phyloP scores from a whole-genome alignment of 129 eudicot species.

The Artemisia annua region DNA sequence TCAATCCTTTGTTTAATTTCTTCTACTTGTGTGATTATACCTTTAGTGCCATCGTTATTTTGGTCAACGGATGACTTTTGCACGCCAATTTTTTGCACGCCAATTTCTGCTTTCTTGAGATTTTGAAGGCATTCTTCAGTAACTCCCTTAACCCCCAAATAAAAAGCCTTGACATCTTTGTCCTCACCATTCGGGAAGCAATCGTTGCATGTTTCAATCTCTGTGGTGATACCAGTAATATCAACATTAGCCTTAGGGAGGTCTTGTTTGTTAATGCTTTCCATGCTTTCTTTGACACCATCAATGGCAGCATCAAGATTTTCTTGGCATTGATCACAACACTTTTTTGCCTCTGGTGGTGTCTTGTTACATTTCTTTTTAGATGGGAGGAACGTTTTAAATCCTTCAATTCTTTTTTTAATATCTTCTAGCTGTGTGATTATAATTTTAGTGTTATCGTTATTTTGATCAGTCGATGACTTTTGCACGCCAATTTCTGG shows the following conservation, averaged over 20 bases:
- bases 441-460: too few species aligned
- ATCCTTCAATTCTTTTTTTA: too few species aligned
- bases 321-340: slow-evolving; percentile 31
- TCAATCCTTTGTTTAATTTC: not conserved
- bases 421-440: too few species aligned
- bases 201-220: slow-evolving; percentile 30
- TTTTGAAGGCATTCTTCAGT: not conserved
- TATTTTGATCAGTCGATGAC: too few species aligned
- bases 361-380: not conserved
- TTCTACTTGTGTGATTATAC: not conserved
- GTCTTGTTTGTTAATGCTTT: slow-evolving; percentile 5
- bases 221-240: slow-evolving; percentile 13
- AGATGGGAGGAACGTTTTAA: too few species aligned
- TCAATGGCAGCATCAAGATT: slow-evolving; percentile 29
- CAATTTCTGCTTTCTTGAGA: not conserved
- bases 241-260: slow-evolving; percentile 28
- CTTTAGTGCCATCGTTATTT: not conserved
- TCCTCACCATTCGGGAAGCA: slow-evolving; percentile 14
- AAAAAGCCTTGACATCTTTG: slow-evolving; percentile 1
- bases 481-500: not conserved
- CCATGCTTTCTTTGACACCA: slow-evolving; percentile 2
- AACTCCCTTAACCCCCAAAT: not conserved
- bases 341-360: not conserved
- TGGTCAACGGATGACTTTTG: not conserved
- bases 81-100: too few species aligned